Percentiles rank a stretch among this genome's conserved stretches.
These are phyloP conservation scores for Euclidium syriacum DNA, from an alignment of 345 rosid species.

Conservation along the genomic window DNA sequence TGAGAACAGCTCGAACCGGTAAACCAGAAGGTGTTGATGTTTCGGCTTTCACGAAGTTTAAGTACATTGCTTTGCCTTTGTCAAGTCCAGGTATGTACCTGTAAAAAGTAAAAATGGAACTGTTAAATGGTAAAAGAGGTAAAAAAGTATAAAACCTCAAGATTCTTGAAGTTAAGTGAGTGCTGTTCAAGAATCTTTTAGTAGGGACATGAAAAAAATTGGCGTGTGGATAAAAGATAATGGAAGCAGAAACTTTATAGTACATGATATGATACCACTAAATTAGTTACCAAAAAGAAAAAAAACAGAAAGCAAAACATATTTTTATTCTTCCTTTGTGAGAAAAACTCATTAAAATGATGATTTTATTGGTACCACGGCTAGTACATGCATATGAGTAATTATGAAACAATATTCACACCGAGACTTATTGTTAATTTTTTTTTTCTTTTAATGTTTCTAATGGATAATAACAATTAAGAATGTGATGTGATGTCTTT, in stretches of 20 bases:
- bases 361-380: conserved; percentile 29
- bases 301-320: conserved; percentile 10
- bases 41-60: conserved; percentile 75
- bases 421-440: conserved; percentile 1
- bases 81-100: conserved; percentile 82
- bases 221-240: conserved; percentile 29
- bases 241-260: conserved; percentile 24
- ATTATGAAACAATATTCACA: conserved; percentile 9
- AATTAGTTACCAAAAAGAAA: not conserved
- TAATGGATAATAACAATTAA: conserved; percentile 4
- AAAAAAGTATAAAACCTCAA: not conserved
- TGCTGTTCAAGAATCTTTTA: conserved; percentile 27
- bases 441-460: not conserved
- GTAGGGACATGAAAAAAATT: conserved; percentile 18
- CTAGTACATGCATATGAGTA: conserved; percentile 20
- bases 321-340: conserved; percentile 5
- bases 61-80: conserved; percentile 89
- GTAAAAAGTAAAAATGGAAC: conserved; percentile 40
- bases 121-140: conserved; percentile 11
- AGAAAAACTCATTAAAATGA: not conserved
- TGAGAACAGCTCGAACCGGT: conserved; percentile 80
- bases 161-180: conserved; percentile 28
- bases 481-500: conserved; percentile 23
- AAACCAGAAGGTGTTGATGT: conserved; percentile 67
- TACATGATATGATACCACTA: conserved; percentile 26